These are phyloP conservation scores for Vanderwaltozyma tropicalis DNA, from an alignment of 805 yeast genomes.

Conservation along the genomic window DNA sequence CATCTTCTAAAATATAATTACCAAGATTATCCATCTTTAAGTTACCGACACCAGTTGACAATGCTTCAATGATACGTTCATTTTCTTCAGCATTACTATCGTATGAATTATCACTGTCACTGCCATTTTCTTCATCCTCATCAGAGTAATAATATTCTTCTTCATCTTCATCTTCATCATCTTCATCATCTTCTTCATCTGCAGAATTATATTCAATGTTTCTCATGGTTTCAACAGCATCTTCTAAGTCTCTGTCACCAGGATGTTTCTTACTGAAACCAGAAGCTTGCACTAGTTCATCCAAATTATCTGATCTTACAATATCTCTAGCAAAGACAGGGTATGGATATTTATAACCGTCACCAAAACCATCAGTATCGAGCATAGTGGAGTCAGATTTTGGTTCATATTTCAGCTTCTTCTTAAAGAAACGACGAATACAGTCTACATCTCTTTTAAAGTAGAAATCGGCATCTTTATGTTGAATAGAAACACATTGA, in stretches of 20 bases:
- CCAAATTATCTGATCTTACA: constrained; percentile 55
- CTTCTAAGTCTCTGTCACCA: constrained; percentile 56
- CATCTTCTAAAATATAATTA: constrained; percentile 56
- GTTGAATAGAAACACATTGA: constrained; percentile 91
- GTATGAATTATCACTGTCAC: constrained; percentile 22
- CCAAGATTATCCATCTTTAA: constrained; percentile 76
- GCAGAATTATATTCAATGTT: constrained; percentile 29
- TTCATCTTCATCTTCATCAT: constrained; percentile 18
- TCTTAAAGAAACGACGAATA: constrained; percentile 69
- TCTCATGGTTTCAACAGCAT: constrained; percentile 62
- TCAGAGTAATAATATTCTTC: constrained; percentile 17
- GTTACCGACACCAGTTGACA: constrained; percentile 51
- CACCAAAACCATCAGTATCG: constrained; percentile 73
- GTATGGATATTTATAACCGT: constrained; percentile 62
- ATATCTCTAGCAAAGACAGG: constrained; percentile 78
- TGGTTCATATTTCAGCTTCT: constrained; percentile 68
- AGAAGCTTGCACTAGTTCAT: constrained; percentile 82
- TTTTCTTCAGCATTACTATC: constrained; percentile 38
- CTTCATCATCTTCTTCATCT: constrained; percentile 24
- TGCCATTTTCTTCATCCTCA: constrained; percentile 26
- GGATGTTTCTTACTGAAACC: constrained; percentile 58
- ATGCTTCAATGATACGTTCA: constrained; percentile 58
- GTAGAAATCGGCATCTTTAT: constrained; percentile 75
- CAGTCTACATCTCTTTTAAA: constrained; percentile 92
- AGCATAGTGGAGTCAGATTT: constrained; percentile 56